phyloP scores from a whole-genome alignment of 2,329 filamentous ascomycete species.

The Orbilia javanica region DNA sequence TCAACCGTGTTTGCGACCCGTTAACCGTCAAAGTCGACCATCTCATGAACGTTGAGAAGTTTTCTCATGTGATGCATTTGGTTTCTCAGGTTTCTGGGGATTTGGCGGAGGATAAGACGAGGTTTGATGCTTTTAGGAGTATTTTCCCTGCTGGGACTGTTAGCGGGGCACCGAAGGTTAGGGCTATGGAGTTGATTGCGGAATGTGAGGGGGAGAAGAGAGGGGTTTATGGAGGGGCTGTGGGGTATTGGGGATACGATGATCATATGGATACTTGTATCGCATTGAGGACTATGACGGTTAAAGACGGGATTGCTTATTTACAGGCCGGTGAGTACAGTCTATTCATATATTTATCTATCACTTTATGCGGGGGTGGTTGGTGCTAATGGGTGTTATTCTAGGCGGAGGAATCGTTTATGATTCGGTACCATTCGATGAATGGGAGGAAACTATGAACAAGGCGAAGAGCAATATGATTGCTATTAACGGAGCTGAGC shows the following conservation, averaged over 20 bases:
- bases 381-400: neutral
- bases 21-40: constrained; percentile 89
- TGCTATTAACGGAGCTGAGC: constrained; percentile 86
- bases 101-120: constrained; percentile 83
- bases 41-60: constrained; percentile 92
- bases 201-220: constrained; percentile 94
- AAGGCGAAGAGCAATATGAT: constrained; percentile 91
- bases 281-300: constrained; percentile 89
- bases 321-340: constrained; percentile 75
- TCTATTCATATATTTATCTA: neutral
- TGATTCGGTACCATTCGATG: constrained; percentile 89
- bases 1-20: constrained; percentile 95
- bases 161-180: constrained; percentile 93
- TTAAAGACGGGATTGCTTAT: constrained; percentile 91
- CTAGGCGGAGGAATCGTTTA: constrained; percentile 88
- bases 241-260: constrained; percentile 94
- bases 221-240: constrained; percentile 93
- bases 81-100: constrained; percentile 95
- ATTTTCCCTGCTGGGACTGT: constrained; percentile 98
- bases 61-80: constrained; percentile 97
- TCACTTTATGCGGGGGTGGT: neutral
- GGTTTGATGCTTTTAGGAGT: constrained; percentile 94
- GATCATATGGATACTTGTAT: constrained; percentile 74
- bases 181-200: constrained; percentile 96
- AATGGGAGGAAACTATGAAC: constrained; percentile 97